Evolutionary conservation across 2,329 filamentous ascomycete genomes (phyloP), one percentile per base, ranked within the genome.

Genomic region (Aspergillus cejpii): DNA sequence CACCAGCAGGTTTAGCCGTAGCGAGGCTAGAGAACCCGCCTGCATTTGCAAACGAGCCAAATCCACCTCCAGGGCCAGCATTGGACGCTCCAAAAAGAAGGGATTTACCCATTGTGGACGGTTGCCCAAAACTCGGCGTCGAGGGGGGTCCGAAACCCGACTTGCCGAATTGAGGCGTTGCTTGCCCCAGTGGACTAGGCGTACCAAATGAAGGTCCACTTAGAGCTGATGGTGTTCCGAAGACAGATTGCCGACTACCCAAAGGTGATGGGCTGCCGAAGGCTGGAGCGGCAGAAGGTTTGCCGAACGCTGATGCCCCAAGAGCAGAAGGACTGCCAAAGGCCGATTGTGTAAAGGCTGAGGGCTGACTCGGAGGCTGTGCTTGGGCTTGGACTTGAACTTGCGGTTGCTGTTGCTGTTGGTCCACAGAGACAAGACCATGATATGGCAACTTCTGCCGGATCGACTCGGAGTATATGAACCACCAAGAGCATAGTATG

Each of bases 401-500:
- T 41, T 47, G 54, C 28, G 51, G 51, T 31, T 57, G 59, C 20
- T 55, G 67, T 65, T 19, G 68, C 54, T 21, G 66, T 34, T 41
- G 28, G 38, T 36, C 37, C 37, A 53, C 55, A n/a, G 66, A 65
- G 46, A 73, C 70, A 51, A 96, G 72, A 3, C 85, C 86, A 31
- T 84, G 78, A 63, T 89, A 97, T 0, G 80, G 78, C 5, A 79
- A 80, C 3, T 83, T 83, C 55, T 83, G 74, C 47, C 83, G 80
- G 49, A 98, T 82, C 1, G 91, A 89, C 33, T 94, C 88, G 27
- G 85, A 80, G 68, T 96, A 96, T 15, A 97, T 78, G 34, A 97
- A 70, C 87, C 91, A 96, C 89, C 91, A 98, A 10, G 82, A 78
- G 37, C 80, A 81, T 12, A 98, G 73, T 7, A 94, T 71, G 52